phyloP scores from a whole-genome alignment of 2,329 filamentous ascomycete species.

The Cladophialophora chaetospira region DNA sequence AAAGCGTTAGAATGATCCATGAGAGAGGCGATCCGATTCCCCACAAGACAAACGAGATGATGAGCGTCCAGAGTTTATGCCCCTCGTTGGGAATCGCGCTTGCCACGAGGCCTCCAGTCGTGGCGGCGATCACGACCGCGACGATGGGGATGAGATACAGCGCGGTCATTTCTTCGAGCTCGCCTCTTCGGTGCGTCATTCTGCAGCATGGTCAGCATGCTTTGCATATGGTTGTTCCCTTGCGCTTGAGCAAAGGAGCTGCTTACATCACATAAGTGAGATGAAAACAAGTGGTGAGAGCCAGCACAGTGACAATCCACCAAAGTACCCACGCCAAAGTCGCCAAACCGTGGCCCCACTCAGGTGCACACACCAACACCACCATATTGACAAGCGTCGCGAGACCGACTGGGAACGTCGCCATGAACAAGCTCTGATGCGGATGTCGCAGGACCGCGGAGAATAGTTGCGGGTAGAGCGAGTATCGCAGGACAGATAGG shows the following conservation, averaged over 20 bases:
- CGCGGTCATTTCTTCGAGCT: slow-evolving; percentile 63
- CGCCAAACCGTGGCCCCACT: slow-evolving; percentile 59
- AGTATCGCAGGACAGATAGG: slow-evolving; percentile 62
- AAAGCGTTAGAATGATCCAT: slow-evolving; percentile 65
- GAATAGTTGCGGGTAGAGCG: slow-evolving; percentile 66
- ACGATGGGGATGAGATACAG: slow-evolving; percentile 71
- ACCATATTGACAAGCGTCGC: slow-evolving; percentile 69
- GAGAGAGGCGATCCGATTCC: slow-evolving; percentile 59
- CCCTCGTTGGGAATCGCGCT: slow-evolving; percentile 53
- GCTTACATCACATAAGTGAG: slow-evolving; percentile 26
- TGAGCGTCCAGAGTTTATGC: slow-evolving; percentile 63
- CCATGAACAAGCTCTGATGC: slow-evolving; percentile 67
- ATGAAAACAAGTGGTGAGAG: slow-evolving; percentile 57
- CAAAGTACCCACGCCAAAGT: slow-evolving; percentile 59
- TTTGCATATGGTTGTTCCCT: not conserved
- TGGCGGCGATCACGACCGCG: slow-evolving; percentile 65
- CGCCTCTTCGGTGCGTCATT: slow-evolving; percentile 29
- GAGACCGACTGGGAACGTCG: slow-evolving; percentile 68
- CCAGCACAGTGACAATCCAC: slow-evolving; percentile 58
- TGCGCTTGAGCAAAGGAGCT: not conserved
- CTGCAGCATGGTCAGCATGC: not conserved
- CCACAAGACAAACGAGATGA: slow-evolving; percentile 68
- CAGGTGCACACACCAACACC: slow-evolving; percentile 59
- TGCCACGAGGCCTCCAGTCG: slow-evolving; percentile 64
- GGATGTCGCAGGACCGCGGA: slow-evolving; percentile 65